These are phyloP conservation scores for Actinomortierella ambigua DNA, from an alignment of 371 early-diverging fungal genomes.

Conservation along the genomic window DNA sequence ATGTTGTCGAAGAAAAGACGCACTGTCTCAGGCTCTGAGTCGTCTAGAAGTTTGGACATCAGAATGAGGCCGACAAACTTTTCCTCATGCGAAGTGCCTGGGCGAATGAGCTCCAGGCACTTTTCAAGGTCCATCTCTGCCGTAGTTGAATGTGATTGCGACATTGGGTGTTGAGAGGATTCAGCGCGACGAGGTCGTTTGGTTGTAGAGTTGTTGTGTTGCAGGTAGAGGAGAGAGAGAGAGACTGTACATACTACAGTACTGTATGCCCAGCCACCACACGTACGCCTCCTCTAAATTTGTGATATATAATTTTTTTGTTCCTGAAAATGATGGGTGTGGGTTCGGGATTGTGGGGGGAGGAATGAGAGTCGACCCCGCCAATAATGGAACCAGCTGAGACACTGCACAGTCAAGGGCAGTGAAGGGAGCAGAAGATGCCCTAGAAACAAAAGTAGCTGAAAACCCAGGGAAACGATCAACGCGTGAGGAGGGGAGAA, in stretches of 20 bases:
- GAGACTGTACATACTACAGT: too few relatives aligned
- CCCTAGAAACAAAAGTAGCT: too few relatives aligned
- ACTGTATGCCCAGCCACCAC: too few relatives aligned
- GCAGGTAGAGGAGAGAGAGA: too few relatives aligned
- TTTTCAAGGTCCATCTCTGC: conserved; percentile 13
- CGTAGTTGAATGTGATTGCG: neutral
- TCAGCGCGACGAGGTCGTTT: too few relatives aligned
- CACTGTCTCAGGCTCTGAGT: conserved; percentile 20
- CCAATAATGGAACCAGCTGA: neutral
- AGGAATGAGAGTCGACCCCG: neutral
- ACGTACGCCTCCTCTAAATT: too few relatives aligned
- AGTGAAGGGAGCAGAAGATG: too few relatives aligned
- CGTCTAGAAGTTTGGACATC: conserved; percentile 31
- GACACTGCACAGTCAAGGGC: neutral
- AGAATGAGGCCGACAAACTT: conserved; percentile 42
- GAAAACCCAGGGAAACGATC: too few relatives aligned
- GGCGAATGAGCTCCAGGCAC: conserved; percentile 23
- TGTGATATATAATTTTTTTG: too few relatives aligned
- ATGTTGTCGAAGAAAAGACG: conserved; percentile 36
- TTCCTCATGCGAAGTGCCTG: conserved; percentile 28
- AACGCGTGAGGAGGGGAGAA: too few relatives aligned
- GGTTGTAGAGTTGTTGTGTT: too few relatives aligned
- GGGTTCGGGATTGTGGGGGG: neutral
- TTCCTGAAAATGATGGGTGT: neutral
- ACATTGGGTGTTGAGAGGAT: neutral